Percentiles rank a stretch among this genome's conserved stretches.
These are phyloP conservation scores for Fennellomyces sp. DNA, from an alignment of 371 early-diverging fungal genomes.

Conservation along the genomic window DNA sequence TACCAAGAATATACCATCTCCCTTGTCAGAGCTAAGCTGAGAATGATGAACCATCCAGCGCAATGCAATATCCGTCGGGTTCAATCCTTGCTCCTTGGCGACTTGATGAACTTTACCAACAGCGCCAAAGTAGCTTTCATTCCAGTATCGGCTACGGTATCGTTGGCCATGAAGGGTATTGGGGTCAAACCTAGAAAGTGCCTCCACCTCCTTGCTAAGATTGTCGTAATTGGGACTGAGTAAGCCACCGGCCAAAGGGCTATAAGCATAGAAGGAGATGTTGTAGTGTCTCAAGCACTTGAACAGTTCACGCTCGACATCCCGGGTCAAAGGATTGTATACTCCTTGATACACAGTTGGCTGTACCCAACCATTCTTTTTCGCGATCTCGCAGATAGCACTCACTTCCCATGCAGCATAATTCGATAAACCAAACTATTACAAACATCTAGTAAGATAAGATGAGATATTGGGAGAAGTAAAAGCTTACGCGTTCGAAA, in stretches of 20 bases:
- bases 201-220: conserved; percentile 32
- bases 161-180: conserved; percentile 42
- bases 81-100: conserved; percentile 40
- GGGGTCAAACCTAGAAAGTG: conserved; percentile 59
- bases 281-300: conserved; percentile 58
- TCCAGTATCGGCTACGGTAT: conserved; percentile 67
- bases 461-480: neutral
- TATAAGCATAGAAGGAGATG: conserved; percentile 61
- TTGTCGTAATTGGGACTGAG: conserved; percentile 32
- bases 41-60: conserved; percentile 71
- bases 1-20: conserved; percentile 48
- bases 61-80: conserved; percentile 51
- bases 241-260: conserved; percentile 66
- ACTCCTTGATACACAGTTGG: conserved; percentile 60
- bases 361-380: conserved; percentile 35
- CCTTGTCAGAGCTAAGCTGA: conserved; percentile 38
- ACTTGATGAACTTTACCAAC: conserved; percentile 41
- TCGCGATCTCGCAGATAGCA: conserved; percentile 46
- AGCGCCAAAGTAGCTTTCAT: conserved; percentile 56
- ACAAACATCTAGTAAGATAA: neutral
- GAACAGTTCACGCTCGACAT: conserved; percentile 65
- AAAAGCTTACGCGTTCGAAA: conserved; percentile 35
- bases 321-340: conserved; percentile 70
- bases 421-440: conserved; percentile 55
- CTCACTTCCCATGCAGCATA: conserved; percentile 52